Evolutionary conservation across 768 basidiomycete genomes (phyloP).

Genomic region (Lactifluus echinatus): DNA sequence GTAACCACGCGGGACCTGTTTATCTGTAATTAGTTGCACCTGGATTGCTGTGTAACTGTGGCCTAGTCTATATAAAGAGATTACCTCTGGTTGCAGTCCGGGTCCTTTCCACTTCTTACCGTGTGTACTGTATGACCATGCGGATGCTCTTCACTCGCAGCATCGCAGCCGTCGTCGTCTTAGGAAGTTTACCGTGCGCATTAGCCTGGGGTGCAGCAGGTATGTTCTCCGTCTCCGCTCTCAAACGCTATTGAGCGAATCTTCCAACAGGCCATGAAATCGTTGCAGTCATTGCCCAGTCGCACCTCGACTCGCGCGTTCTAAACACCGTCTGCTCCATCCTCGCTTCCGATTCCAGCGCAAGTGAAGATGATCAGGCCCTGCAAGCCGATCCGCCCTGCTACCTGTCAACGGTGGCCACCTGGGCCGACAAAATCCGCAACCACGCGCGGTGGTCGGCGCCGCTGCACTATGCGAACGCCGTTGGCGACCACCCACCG

Average conservation of each 20-base stretch:
- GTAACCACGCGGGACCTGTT: too few species aligned
- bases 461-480: constrained; percentile 67
- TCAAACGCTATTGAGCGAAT: neutral
- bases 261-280: constrained; percentile 69
- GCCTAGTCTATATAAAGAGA: neutral
- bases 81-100: neutral
- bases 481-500: constrained; percentile 68
- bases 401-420: constrained; percentile 72
- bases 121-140: neutral
- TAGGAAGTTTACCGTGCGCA: neutral
- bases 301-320: constrained; percentile 71
- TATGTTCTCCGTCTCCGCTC: neutral
- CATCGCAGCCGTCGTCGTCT: neutral
- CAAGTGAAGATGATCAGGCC: constrained; percentile 23
- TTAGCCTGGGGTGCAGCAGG: constrained; percentile 14
- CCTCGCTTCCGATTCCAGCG: constrained; percentile 37
- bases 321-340: constrained; percentile 61
- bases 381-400: constrained; percentile 39
- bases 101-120: neutral
- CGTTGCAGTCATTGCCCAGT: constrained; percentile 89
- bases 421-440: constrained; percentile 80
- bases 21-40: too few species aligned
- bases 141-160: neutral
- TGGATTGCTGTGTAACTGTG: neutral
- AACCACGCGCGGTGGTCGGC: constrained; percentile 53